phyloP scores from a whole-genome alignment of 1,284 basidiomycete genomes.

The Sanghuangporus sanghuang region DNA sequence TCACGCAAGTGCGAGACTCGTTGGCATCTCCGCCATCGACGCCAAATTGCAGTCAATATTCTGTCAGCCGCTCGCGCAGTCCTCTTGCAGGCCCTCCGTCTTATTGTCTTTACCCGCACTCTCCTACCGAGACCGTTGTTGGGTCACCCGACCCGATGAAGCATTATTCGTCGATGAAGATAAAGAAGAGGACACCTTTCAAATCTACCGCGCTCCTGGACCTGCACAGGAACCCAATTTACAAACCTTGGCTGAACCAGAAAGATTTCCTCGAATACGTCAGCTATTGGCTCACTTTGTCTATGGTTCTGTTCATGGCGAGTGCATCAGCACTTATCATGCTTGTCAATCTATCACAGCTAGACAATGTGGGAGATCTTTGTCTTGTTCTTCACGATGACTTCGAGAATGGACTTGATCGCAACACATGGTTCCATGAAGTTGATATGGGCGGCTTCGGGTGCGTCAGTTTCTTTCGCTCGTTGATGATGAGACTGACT shows the following conservation, averaged over 20 bases:
- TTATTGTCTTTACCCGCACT: not conserved
- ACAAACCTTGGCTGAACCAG: conserved; percentile 10
- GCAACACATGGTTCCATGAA: conserved; percentile 58
- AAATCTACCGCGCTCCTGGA: conserved; percentile 14
- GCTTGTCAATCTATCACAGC: not conserved
- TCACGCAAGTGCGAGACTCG: conserved; percentile 1
- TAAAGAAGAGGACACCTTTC: not conserved
- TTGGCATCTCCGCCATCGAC: conserved; percentile 4
- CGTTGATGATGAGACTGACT: conserved; percentile 9
- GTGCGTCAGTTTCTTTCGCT: conserved; percentile 29
- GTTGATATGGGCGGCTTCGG: conserved; percentile 73
- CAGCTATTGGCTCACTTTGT: conserved; percentile 12
- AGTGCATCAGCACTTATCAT: not conserved
- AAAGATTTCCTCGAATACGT: conserved; percentile 3
- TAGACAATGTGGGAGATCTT: conserved; percentile 31
- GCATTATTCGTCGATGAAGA: not conserved
- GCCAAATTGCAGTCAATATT: not conserved
- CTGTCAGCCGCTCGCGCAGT: not conserved
- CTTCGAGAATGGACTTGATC: conserved; percentile 50
- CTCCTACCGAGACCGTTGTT: conserved; percentile 8
- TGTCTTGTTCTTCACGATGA: conserved; percentile 69
- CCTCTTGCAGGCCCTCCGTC: conserved; percentile 4
- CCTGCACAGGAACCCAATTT: not conserved
- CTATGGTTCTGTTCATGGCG: conserved; percentile 11
- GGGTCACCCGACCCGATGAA: conserved; percentile 3